Evolutionary conservation across 768 basidiomycete species (phyloP).

Genomic region (Guyanaporus albipodus): DNA sequence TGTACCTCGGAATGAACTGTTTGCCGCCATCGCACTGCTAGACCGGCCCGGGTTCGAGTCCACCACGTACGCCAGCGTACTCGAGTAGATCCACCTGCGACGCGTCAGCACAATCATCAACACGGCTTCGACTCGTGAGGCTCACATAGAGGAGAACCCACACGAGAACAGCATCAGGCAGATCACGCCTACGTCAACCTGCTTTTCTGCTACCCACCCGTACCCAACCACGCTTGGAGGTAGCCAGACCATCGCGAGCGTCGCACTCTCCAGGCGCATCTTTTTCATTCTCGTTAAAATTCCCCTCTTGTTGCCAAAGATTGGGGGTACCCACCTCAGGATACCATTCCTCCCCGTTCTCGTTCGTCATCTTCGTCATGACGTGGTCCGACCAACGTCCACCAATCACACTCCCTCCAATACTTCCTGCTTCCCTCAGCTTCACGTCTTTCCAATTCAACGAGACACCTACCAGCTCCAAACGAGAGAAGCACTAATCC

Average conservation of each 20-base stretch:
- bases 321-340: conserved; percentile 55
- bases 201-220: conserved; percentile 69
- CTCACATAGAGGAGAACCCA: conserved; percentile 75
- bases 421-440: conserved; percentile 34
- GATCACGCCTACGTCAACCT: conserved; percentile 60
- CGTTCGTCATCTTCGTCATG: conserved; percentile 38
- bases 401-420: conserved; percentile 52
- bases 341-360: conserved; percentile 44
- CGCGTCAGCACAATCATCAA: conserved; percentile 1
- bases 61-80: conserved; percentile 79
- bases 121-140: background rate
- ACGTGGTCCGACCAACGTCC: conserved; percentile 56
- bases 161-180: conserved; percentile 68
- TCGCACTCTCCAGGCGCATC: conserved; percentile 71
- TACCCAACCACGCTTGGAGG: conserved; percentile 64
- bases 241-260: conserved; percentile 47
- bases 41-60: conserved; percentile 83
- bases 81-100: conserved; percentile 55
- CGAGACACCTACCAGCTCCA: conserved; percentile 51
- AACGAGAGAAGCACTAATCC: conserved; percentile 76
- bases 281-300: conserved; percentile 24
- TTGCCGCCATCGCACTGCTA: conserved; percentile 68
- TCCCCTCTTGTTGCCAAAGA: background rate
- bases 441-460: background rate
- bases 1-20: conserved; percentile 71